Evolutionary conservation across 208 protist species (phyloP), one percentile per base, ranked within the genome.

Genomic region (Balamuthia mandrillaris): DNA sequence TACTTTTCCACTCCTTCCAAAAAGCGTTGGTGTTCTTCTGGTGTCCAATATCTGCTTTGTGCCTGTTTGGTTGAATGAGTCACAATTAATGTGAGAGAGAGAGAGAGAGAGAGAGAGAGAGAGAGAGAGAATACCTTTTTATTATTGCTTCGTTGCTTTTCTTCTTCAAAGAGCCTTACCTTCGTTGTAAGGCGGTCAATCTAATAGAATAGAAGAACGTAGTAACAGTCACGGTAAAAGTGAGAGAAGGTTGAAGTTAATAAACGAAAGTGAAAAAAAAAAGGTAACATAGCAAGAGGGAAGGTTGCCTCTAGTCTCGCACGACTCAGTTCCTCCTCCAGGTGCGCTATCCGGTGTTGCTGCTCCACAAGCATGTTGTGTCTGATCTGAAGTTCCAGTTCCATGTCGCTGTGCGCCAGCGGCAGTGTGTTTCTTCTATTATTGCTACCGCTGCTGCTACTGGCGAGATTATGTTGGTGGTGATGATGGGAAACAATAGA

Each of bases 41-140:
- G 88, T 27, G 88, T 90, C 88, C 88, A 90, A n/a, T 90, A 90
- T 35, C 88, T 18, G n/a, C 68, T 86, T 58, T 90, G 88, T 29
- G 72, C 52, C 72, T 81, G 45, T 10, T 35, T 44, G 7, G 3
- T 12, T 9, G 35, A 3, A 12, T 52, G 51, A 2, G 65, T n/a
- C n/a, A n/a, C n/a, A 24, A 14, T 10, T 51, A 14, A 49, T 3
- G 4, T 21, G 29, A 29, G n/a, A 9, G 52, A 24, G 39, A 51
- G 21, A n/a, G 51, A 27, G 47, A 54, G 14, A 61, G 16, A 31
- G 45, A 47, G 42, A 31, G 7, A 56, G 70, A 39, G 31, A 45
- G 42, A 79, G 5, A 49, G 66, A 61, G 33, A 56, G n/a, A 14
- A 24, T 39, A 81, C 72, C 72, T 81, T 81, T 52, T 90, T 90